These are phyloP conservation scores for Aspergillus sergii DNA, from an alignment of 2,329 filamentous ascomycete genomes.

Conservation along the genomic window DNA sequence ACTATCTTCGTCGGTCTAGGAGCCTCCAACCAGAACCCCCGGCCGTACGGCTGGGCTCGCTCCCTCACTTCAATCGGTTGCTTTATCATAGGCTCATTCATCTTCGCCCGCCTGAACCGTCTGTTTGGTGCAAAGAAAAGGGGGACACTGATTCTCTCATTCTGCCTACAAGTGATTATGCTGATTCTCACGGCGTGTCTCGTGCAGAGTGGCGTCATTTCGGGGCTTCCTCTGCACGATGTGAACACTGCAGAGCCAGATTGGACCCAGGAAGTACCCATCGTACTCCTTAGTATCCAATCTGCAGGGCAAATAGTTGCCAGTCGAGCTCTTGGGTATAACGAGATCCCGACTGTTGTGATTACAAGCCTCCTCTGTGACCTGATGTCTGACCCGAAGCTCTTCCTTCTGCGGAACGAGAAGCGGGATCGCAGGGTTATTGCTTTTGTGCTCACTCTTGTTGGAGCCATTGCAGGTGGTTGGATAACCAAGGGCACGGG, in stretches of 20 bases:
- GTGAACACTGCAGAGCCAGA: slow-evolving; percentile 5
- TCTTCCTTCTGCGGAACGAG: slow-evolving; percentile 29
- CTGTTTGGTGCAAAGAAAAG: slow-evolving; percentile 25
- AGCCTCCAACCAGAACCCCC: slow-evolving; percentile 43
- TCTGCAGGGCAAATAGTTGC: slow-evolving; percentile 35
- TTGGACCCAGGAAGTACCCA: slow-evolving; percentile 31
- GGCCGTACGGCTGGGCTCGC: slow-evolving; percentile 47
- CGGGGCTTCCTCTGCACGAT: slow-evolving; percentile 17
- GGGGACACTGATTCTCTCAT: slow-evolving; percentile 30
- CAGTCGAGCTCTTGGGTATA: slow-evolving; percentile 29
- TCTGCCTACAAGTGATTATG: slow-evolving; percentile 30
- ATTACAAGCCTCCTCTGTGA: slow-evolving; percentile 36
- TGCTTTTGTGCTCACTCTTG: slow-evolving; percentile 29
- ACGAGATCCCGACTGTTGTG: slow-evolving; percentile 38
- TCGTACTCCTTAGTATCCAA: slow-evolving; percentile 36
- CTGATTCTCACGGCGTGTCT: slow-evolving; percentile 31
- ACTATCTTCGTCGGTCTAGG: slow-evolving; percentile 49
- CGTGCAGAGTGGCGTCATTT: slow-evolving; percentile 27
- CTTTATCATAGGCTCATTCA: slow-evolving; percentile 45
- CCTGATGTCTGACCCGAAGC: slow-evolving; percentile 31
- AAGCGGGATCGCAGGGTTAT: slow-evolving; percentile 32
- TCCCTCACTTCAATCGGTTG: slow-evolving; percentile 49
- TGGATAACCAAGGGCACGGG: slow-evolving; percentile 31
- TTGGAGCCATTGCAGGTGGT: slow-evolving; percentile 31
- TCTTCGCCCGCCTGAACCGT: slow-evolving; percentile 42